Evolutionary conservation across 2,329 filamentous ascomycete species (phyloP), one percentile per base, ranked within the genome.

Genomic region (Ophiostoma quercus): DNA sequence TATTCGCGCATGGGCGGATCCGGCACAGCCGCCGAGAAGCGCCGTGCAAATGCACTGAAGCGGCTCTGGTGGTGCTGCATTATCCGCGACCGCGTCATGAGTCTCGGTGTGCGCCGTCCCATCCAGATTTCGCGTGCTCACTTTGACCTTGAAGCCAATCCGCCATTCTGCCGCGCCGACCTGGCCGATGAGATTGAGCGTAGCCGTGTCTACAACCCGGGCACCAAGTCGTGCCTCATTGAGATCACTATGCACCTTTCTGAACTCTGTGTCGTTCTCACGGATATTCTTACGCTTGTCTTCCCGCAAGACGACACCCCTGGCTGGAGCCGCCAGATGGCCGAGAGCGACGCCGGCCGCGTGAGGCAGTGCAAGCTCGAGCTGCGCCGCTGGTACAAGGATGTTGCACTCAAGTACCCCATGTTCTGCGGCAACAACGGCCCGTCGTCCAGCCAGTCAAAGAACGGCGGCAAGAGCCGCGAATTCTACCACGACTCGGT

Each of bases 31-130:
- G 71, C 76, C 34, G 37, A 66, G 1, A 37, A n/a, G 60, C 32
- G 60, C 16, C 63, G 37, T 16, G 73, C 70, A 67, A 71, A 71
- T 39, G 54, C 79, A 8, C 78, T 82, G 41, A 86, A 85, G 75
- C 78, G 83, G 1, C 75, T 86, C 8, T 85, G 84, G 84, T 86
- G 84, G 84, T 84, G 82, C 70, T 84, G 84, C 71, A 78, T 86
- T 57, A 78, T 85, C 5, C 81, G 84, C 12, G 84, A 85, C 74
- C 79, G 83, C 54, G 82, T 83, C 22, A 73, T 86, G 34, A 79
- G 80, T 3, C 77, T 86, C 9, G 81, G 83, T 3, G 79, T 85
- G 71, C 79, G 84, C n/a, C 79, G 83, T 12, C 79, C 80, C 57
- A 78, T 84, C n/a, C 83, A 85, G 71, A 80, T 85, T 69, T 82